Percentiles rank a stretch among this genome's conserved stretches.
These are phyloP conservation scores for Phytopythium aichiense DNA, from an alignment of 352 stramenopile species.

Conservation along the genomic window DNA sequence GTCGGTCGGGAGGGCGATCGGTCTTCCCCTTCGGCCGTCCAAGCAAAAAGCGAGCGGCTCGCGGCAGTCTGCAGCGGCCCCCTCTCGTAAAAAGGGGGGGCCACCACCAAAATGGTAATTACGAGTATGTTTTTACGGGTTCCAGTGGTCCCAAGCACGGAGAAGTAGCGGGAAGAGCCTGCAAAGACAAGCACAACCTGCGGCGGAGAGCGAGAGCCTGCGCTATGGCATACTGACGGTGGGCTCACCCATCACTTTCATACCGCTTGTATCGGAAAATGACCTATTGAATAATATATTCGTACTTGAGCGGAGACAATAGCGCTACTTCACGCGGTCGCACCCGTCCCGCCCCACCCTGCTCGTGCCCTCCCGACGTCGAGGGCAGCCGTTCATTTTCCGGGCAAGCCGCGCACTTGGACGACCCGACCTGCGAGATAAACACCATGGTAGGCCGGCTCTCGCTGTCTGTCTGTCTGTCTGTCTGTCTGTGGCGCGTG, in stretches of 20 bases:
- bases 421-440: conserved; percentile 3
- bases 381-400: conserved; percentile 39
- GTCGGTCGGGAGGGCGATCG: too few species aligned
- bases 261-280: neutral
- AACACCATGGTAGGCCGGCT: conserved; percentile 16
- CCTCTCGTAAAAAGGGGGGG: conserved; percentile 9
- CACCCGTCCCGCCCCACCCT: neutral
- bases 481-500: too few species aligned
- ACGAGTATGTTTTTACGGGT: neutral
- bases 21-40: neutral
- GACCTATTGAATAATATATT: conserved; percentile 1
- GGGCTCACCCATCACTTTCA: neutral
- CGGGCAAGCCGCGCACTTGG: conserved; percentile 11
- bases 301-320: neutral
- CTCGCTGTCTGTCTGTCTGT: too few species aligned
- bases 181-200: conserved; percentile 9
- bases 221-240: conserved; percentile 14
- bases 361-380: neutral
- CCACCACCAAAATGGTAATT: conserved; percentile 11
- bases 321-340: conserved; percentile 3
- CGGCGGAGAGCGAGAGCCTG: conserved; percentile 4
- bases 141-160: conserved; percentile 1
- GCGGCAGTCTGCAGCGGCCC: neutral
- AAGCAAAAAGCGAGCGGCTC: conserved; percentile 2
- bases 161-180: conserved; percentile 6